A percentile compares a stretch with the other conserved stretches of the same genome.
Conservation (phyloP, 2,329 filamentous ascomycete genomes). For the Ploettnerulaceae sp. region DNA sequence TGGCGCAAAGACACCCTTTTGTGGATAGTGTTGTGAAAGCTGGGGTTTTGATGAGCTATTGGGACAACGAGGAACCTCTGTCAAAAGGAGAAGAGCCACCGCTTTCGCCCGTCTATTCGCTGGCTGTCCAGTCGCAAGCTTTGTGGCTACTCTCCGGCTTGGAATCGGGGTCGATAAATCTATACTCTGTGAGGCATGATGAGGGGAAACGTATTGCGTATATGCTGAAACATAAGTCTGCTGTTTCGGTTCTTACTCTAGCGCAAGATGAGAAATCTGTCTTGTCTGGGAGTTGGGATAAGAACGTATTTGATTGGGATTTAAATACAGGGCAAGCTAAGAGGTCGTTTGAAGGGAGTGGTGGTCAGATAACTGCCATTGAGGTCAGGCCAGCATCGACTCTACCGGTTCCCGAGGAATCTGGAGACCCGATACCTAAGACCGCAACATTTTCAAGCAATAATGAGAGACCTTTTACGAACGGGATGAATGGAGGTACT, state of each 20-base stretch:
- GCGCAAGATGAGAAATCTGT: conserved; percentile 82
- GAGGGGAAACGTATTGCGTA: conserved; percentile 86
- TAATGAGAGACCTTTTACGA: conserved; percentile 55
- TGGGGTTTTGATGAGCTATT: conserved; percentile 90
- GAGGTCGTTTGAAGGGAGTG: conserved; percentile 71
- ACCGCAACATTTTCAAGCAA: conserved; percentile 75
- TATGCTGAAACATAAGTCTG: conserved; percentile 79
- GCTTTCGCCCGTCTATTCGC: conserved; percentile 88
- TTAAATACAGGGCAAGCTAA: conserved; percentile 76
- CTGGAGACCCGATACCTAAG: conserved; percentile 49
- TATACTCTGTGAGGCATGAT: conserved; percentile 90
- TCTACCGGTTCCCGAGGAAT: conserved; percentile 69
- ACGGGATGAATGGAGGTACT: conserved; percentile 44
- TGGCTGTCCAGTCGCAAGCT: conserved; percentile 84
- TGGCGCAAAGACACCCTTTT: conserved; percentile 93
- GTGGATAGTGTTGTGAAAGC: conserved; percentile 97
- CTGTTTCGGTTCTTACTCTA: conserved; percentile 81
- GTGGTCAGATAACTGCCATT: conserved; percentile 80
- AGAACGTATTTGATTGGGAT: conserved; percentile 91
- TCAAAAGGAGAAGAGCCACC: conserved; percentile 48
- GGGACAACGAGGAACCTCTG: conserved; percentile 87
- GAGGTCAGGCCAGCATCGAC: conserved; percentile 77
- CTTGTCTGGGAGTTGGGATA: conserved; percentile 94
- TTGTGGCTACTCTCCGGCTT: conserved; percentile 88
- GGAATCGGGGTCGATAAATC: conserved; percentile 86